phyloP scores from a whole-genome alignment of 2,329 filamentous ascomycete species.

The Fusarium luffae region DNA sequence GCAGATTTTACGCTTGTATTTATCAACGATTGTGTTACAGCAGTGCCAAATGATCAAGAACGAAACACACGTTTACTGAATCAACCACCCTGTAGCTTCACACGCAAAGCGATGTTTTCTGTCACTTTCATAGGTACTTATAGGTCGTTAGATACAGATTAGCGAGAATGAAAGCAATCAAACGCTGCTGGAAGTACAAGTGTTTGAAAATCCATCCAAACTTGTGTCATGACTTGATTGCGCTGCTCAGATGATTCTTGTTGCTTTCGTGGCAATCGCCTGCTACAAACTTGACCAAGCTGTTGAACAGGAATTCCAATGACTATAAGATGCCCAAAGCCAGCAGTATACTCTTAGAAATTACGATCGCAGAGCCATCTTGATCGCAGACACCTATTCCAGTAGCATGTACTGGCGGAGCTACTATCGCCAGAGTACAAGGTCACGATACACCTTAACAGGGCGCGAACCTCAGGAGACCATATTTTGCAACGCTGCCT shows the following conservation, averaged over 20 bases:
- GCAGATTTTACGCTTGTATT: background rate
- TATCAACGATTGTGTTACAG: no score
- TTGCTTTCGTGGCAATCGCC: background rate
- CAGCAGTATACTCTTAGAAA: background rate
- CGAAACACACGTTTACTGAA: no score
- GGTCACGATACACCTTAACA: background rate
- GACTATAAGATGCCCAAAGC: constrained; percentile 16
- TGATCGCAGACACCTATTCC: background rate
- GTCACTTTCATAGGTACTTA: background rate
- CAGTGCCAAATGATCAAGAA: background rate
- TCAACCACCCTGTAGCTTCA: background rate
- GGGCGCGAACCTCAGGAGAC: background rate
- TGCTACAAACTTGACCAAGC: constrained; percentile 7
- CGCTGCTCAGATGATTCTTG: background rate
- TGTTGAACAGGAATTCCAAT: background rate
- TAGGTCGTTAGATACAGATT: no score
- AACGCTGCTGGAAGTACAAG: background rate
- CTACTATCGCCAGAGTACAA: background rate
- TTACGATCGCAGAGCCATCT: background rate
- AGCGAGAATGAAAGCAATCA: no score
- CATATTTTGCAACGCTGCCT: background rate
- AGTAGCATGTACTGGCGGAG: constrained; percentile 3
- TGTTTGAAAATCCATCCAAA: background rate
- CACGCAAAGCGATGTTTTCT: background rate
- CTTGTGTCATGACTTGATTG: background rate